Conservation (phyloP, 192 early-diverging fungal species). For the Entomortierella lignicola region DNA sequence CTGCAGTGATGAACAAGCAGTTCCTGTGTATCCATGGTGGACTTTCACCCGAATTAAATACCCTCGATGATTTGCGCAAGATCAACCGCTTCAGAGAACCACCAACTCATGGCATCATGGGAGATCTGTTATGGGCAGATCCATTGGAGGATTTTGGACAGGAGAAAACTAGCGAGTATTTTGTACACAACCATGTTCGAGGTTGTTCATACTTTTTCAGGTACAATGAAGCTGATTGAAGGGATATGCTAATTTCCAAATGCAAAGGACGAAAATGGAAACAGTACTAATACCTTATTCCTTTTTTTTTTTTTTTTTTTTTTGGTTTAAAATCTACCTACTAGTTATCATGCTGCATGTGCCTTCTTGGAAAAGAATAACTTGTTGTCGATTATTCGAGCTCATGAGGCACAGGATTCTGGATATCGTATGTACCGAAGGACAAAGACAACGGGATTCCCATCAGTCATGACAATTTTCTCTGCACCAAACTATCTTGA, state of each 20-base stretch:
- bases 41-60: slow-evolving; percentile 90
- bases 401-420: slow-evolving; percentile 96
- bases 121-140: slow-evolving; percentile 94
- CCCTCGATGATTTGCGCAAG: slow-evolving; percentile 84
- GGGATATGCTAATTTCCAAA: too few relatives aligned
- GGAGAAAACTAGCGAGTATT: slow-evolving; percentile 87
- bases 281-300: too few relatives aligned
- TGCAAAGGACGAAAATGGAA: too few relatives aligned
- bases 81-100: slow-evolving; percentile 92
- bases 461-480: slow-evolving; percentile 96
- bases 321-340: not conserved
- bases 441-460: slow-evolving; percentile 90
- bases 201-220: slow-evolving; percentile 95
- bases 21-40: slow-evolving; percentile 96
- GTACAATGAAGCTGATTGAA: slow-evolving; percentile 19
- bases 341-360: slow-evolving; percentile 90
- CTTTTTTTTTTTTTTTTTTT: slow-evolving; percentile 1
- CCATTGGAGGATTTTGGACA: slow-evolving; percentile 96
- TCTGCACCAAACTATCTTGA: slow-evolving; percentile 98
- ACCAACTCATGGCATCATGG: slow-evolving; percentile 94
- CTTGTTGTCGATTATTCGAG: slow-evolving; percentile 92
- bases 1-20: slow-evolving; percentile 92
- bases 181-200: slow-evolving; percentile 92
- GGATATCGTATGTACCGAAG: slow-evolving; percentile 96
- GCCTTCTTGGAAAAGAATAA: slow-evolving; percentile 93